These are phyloP conservation scores for Geotrichum fermentans DNA, from an alignment of 1,139 yeast species.

Conservation along the genomic window DNA sequence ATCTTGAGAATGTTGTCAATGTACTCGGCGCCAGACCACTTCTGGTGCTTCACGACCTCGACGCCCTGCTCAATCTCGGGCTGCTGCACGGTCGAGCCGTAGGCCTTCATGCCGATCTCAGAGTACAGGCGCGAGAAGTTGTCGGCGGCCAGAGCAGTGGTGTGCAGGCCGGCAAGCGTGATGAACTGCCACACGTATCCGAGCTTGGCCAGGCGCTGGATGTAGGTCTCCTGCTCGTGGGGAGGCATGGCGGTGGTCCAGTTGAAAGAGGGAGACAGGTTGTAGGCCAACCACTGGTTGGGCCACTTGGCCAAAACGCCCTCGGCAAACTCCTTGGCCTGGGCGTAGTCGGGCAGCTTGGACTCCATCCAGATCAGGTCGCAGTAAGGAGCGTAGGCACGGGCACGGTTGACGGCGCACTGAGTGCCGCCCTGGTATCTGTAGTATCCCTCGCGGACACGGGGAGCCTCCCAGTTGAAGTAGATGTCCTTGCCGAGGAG, in stretches of 20 bases:
- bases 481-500: slow-evolving; percentile 76
- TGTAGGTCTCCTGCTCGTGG: slow-evolving; percentile 85
- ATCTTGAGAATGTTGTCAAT: slow-evolving; percentile 85
- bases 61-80: slow-evolving; percentile 86
- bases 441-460: slow-evolving; percentile 97
- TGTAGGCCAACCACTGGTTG: slow-evolving; percentile 92
- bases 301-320: slow-evolving; percentile 83
- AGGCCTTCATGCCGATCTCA: slow-evolving; percentile 89
- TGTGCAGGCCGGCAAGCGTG: slow-evolving; percentile 94
- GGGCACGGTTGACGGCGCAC: slow-evolving; percentile 96
- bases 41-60: slow-evolving; percentile 95
- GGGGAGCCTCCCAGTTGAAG: slow-evolving; percentile 94
- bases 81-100: slow-evolving; percentile 80
- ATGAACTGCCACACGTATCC: slow-evolving; percentile 98
- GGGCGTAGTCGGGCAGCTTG: slow-evolving; percentile 86
- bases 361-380: slow-evolving; percentile 99
- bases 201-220: slow-evolving; percentile 76
- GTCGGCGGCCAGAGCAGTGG: slow-evolving; percentile 90
- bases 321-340: slow-evolving; percentile 90
- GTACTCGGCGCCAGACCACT: slow-evolving; percentile 99
- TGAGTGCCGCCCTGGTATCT: slow-evolving; percentile 95
- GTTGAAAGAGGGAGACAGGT: slow-evolving; percentile 94
- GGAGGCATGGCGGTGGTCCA: slow-evolving; percentile 93
- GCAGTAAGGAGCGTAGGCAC: slow-evolving; percentile 91
- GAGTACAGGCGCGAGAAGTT: slow-evolving; percentile 76